phyloP scores from a whole-genome alignment of 495 filamentous ascomycete genomes.

The Penicillium malachiteum region DNA sequence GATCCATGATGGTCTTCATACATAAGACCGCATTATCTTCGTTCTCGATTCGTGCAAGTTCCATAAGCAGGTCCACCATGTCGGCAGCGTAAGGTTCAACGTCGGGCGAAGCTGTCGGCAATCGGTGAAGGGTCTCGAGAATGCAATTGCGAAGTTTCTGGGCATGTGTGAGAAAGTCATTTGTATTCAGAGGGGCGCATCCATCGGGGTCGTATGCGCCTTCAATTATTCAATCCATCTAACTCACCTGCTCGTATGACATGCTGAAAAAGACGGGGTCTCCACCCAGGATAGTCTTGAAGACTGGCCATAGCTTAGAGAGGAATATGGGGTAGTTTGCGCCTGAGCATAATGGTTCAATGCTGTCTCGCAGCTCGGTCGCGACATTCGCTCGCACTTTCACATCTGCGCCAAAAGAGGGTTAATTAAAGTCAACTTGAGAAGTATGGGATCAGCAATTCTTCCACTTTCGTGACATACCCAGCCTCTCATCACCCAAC shows the following conservation, averaged over 20 bases:
- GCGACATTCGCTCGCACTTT: constrained; percentile 75
- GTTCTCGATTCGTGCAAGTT: constrained; percentile 84
- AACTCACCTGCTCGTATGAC: constrained; percentile 73
- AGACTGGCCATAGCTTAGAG: constrained; percentile 83
- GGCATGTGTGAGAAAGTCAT: constrained; percentile 8
- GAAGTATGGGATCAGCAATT: not conserved
- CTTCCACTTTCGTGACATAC: constrained; percentile 35
- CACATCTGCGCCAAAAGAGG: constrained; percentile 52
- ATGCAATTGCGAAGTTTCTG: constrained; percentile 88
- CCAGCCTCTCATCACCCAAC: constrained; percentile 58
- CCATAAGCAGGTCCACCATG: constrained; percentile 85
- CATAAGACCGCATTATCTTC: constrained; percentile 97
- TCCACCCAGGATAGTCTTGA: constrained; percentile 79
- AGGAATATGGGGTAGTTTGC: constrained; percentile 73
- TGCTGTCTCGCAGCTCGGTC: constrained; percentile 77
- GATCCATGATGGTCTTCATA: constrained; percentile 96
- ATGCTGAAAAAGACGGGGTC: constrained; percentile 88
- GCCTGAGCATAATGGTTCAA: constrained; percentile 69
- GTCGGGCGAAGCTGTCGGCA: constrained; percentile 79
- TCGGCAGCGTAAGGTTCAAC: constrained; percentile 84
- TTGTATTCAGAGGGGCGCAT: not conserved
- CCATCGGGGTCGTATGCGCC: not conserved
- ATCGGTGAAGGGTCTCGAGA: constrained; percentile 89
- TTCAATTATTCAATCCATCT: constrained; percentile 3
- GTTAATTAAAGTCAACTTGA: constrained; percentile 7